Base-by-base conservation (phyloP, 305 asterid species). In the Fraxinus ornus region DNA sequence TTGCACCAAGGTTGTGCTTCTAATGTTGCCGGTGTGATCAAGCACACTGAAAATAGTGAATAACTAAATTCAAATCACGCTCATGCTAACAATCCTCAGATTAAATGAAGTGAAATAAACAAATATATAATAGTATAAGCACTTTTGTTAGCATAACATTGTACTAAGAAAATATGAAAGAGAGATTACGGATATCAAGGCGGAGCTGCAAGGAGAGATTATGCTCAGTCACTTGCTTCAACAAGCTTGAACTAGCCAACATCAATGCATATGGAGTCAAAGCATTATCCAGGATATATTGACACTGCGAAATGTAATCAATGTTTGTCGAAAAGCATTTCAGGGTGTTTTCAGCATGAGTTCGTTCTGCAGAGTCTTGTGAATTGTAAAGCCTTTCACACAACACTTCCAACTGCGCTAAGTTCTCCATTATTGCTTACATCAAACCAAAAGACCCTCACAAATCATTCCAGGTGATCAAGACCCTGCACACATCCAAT, bases 221-320 rank as follows among this genome's bases (percentile, higher is more conserved):
- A 76, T 94, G 98, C 83, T 94, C 99, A 6, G 98, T 93, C 88
- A 96, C 99, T 96, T 96, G 99, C 93, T 96, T 96, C 95, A 94
- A 90, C 93, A 96, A 90, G 94, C 99, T 94, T 82, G 99, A 94
- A 89, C 99, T 96, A 78, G 99, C 99, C 95, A 96, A 92, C 98
- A 96, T 94, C 94, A 96, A 85, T 15, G 99, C 98, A 78, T 96
- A 96, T 79, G 99, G 99, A 82, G 99, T 93, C 87, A 90, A 90
- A 79, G 99, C 98, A 86, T 94, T 92, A 92, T 96, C 99, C 95
- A 96, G 89, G 83, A 96, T 96, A 89, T 88, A 96, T 89, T 96
- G 99, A 86, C 99, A 96, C 87, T 96, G 99, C 7, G 99, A 91
- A 86, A 96, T 96, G 87, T 96, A 96, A 84, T 93, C 98, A 84